These are phyloP conservation scores for Marsdenia floribunda DNA, from an alignment of 257 asterid species.

Conservation along the genomic window DNA sequence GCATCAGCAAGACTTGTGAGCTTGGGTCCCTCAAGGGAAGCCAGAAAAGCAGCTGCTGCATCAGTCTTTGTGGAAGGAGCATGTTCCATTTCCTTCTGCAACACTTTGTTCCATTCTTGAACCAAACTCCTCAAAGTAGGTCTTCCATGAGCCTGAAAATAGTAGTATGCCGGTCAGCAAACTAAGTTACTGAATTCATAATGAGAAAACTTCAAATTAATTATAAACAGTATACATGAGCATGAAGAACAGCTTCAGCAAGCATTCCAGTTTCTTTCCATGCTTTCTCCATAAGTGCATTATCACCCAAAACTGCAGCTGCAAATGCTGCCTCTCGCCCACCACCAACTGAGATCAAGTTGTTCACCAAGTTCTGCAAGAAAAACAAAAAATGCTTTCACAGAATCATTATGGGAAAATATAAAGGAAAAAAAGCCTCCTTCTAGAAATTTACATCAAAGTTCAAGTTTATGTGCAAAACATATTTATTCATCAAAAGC, in stretches of 20 bases:
- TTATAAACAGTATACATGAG: slow-evolving; percentile 49
- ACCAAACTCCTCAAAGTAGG: slow-evolving; percentile 80
- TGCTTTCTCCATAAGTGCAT: slow-evolving; percentile 91
- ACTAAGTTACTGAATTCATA: slow-evolving; percentile 5
- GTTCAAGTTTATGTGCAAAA: not conserved
- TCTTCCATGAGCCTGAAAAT: slow-evolving; percentile 86
- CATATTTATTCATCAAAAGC: not conserved
- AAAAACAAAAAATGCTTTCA: not conserved
- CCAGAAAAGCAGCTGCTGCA: slow-evolving; percentile 90
- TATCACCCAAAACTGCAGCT: slow-evolving; percentile 94
- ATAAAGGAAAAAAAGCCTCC: not conserved
- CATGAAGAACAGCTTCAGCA: slow-evolving; percentile 95
- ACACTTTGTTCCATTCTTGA: slow-evolving; percentile 84
- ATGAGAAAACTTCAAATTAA: slow-evolving; percentile 7
- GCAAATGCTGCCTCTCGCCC: slow-evolving; percentile 99
- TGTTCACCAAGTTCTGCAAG: slow-evolving; percentile 86
- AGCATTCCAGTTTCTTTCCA: slow-evolving; percentile 99
- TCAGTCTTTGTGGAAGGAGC: slow-evolving; percentile 68
- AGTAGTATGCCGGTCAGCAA: slow-evolving; percentile 13
- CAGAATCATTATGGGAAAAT: not conserved
- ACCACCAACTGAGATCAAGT: slow-evolving; percentile 76
- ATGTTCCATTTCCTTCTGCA: slow-evolving; percentile 86
- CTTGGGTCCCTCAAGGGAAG: slow-evolving; percentile 93
- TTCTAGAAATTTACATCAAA: not conserved
- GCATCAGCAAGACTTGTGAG: slow-evolving; percentile 92